Conservation (phyloP, 495 filamentous ascomycete genomes). For the Choiromyces venosus region DNA sequence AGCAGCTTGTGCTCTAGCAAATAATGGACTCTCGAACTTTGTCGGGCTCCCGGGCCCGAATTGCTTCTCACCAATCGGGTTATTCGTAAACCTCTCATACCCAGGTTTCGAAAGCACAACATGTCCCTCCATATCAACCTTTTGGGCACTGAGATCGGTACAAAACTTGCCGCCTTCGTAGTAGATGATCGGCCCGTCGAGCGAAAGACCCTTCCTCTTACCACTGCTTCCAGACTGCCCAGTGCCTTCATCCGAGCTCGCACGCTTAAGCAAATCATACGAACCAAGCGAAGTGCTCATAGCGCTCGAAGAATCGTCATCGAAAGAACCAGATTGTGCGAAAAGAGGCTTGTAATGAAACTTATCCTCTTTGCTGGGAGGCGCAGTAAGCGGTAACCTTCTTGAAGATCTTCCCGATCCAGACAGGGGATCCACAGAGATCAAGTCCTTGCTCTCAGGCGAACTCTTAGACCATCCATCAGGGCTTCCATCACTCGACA, state of each 20-base stretch:
- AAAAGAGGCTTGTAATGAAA: conserved; percentile 64
- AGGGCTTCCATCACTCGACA: conserved; percentile 34
- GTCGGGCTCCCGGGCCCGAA: conserved; percentile 28
- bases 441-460: conserved; percentile 38
- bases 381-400: conserved; percentile 34
- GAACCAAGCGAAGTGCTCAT: conserved; percentile 41
- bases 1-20: neutral
- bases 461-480: conserved; percentile 32
- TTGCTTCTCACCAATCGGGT: conserved; percentile 35
- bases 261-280: conserved; percentile 41
- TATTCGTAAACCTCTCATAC: conserved; percentile 39
- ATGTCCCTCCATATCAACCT: conserved; percentile 26
- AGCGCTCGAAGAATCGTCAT: conserved; percentile 46
- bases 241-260: conserved; percentile 45
- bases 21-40: conserved; percentile 34
- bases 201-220: conserved; percentile 45
- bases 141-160: conserved; percentile 55
- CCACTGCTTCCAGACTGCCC: conserved; percentile 46
- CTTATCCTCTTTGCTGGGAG: conserved; percentile 45
- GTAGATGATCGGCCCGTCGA: conserved; percentile 71
- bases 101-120: conserved; percentile 11
- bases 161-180: conserved; percentile 70
- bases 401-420: conserved; percentile 35
- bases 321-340: conserved; percentile 47
- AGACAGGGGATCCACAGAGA: conserved; percentile 24